Evolutionary conservation across 2,329 filamentous ascomycete genomes (phyloP), one percentile per base, ranked within the genome.

Genomic region (Aspergillus fumigatus): DNA sequence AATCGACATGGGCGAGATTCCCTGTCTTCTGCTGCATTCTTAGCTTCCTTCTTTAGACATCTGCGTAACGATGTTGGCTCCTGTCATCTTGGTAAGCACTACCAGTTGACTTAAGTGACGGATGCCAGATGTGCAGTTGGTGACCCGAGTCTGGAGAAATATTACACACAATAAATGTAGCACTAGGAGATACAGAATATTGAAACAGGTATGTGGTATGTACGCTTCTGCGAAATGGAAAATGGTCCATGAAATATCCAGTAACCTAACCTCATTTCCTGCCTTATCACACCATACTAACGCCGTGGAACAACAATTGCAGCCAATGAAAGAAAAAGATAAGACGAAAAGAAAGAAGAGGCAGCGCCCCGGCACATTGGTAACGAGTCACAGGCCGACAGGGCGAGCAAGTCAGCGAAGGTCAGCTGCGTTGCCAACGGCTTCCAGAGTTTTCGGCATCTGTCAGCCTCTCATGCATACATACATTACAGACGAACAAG

Each of bases 221-320:
- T 38, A 38, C 14, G 32, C 32, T 38, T 17, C 11, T 38, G 32
- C 14, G 32, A 38, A 35, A 38, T 60, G 60, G 65, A 61, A 66
- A 62, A 69, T 67, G 64, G 55, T 62, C 64, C 62, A 63, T 62
- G 62, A 59, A 61, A 65, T 65, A 71, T 65, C 66, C 64, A 66
- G 62, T 67, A 67, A 58, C 67, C 65, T 65, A 64, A 58, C 56
- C 59, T 65, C 65, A n/a, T 65, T 63, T 58, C 63, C 63, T 61
- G 58, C 65, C 70, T 62, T 58, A 62, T 66, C 64, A 65, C 62
- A 65, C 64, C 62, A 59, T 57, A 58, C 60, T 58, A 71, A 72
- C 70, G 67, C 71, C 70, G 61, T 59, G 63, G 64, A 66, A 66
- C 59, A 70, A 63, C 65, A 38, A 38, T 38, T 38, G 14, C 32